These are phyloP conservation scores for Aphanomyces cochlioides DNA, from an alignment of 352 stramenopile species.

Conservation along the genomic window DNA sequence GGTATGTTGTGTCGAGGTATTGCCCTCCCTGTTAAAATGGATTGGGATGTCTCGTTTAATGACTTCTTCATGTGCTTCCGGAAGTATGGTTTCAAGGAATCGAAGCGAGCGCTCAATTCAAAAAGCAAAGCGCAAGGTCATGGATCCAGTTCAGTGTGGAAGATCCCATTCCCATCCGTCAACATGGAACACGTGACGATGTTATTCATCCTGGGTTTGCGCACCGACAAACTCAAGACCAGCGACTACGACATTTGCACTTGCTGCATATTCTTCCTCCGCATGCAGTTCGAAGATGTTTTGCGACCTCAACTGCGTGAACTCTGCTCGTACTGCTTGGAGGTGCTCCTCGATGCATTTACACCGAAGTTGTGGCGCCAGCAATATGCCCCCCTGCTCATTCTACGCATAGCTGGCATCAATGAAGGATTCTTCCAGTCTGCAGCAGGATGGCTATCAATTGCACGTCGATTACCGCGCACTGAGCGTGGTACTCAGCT, in stretches of 20 bases:
- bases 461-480: constrained; percentile 64
- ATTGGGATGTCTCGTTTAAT: constrained; percentile 65
- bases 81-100: constrained; percentile 75
- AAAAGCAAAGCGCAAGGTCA: constrained; percentile 65
- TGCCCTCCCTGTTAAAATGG: constrained; percentile 49
- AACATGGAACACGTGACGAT: constrained; percentile 82
- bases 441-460: constrained; percentile 61
- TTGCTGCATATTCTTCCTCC: constrained; percentile 83
- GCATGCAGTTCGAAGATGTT: constrained; percentile 76
- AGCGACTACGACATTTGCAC: constrained; percentile 77
- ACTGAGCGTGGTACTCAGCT: constrained; percentile 71
- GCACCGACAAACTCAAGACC: constrained; percentile 54
- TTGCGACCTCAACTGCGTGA: constrained; percentile 75
- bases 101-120: constrained; percentile 76
- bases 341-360: constrained; percentile 76
- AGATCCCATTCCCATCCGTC: constrained; percentile 55
- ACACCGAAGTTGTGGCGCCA: constrained; percentile 59
- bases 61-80: constrained; percentile 76
- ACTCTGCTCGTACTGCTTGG: constrained; percentile 69
- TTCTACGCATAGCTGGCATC: constrained; percentile 68
- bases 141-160: constrained; percentile 30
- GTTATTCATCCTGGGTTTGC: constrained; percentile 69
- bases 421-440: constrained; percentile 81
- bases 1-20: constrained; percentile 53
- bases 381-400: constrained; percentile 68